Percentiles rank a stretch among this genome's conserved stretches.
phyloP scores from a whole-genome alignment of 2,329 filamentous ascomycete genomes.

The Alternaria infectoria region DNA sequence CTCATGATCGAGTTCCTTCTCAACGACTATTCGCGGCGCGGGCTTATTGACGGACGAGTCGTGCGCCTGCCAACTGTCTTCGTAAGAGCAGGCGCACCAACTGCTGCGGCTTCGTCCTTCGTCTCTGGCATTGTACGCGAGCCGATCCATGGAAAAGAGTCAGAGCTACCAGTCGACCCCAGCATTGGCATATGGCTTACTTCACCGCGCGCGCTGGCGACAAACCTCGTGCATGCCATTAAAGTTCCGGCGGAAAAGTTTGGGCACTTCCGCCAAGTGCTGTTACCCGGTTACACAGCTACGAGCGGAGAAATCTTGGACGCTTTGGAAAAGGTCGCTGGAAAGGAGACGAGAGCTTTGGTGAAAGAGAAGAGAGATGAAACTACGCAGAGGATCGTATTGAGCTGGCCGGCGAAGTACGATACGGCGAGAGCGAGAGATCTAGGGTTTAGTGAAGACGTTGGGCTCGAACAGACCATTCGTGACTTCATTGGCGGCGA shows the following conservation, averaged over 20 bases:
- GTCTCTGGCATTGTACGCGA: conserved; percentile 70
- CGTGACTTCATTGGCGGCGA: conserved; percentile 50
- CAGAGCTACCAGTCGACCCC: conserved; percentile 58
- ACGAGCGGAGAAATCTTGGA: conserved; percentile 64
- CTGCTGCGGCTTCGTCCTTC: conserved; percentile 68
- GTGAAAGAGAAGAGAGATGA: conserved; percentile 61
- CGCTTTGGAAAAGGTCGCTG: conserved; percentile 61
- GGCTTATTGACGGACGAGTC: conserved; percentile 63
- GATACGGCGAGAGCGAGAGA: conserved; percentile 62
- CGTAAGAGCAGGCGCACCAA: conserved; percentile 66
- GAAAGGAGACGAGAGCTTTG: conserved; percentile 58
- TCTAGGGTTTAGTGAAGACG: conserved; percentile 60
- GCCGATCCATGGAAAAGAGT: conserved; percentile 62
- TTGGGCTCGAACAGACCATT: conserved; percentile 55
- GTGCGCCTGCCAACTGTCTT: conserved; percentile 68
- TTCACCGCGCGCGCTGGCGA: conserved; percentile 60
- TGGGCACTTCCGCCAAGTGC: conserved; percentile 58
- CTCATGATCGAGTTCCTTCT: conserved; percentile 66
- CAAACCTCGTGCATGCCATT: conserved; percentile 61
- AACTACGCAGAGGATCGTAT: conserved; percentile 59
- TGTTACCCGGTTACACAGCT: conserved; percentile 61
- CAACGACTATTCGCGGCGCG: conserved; percentile 67
- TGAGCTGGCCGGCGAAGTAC: conserved; percentile 63
- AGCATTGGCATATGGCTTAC: conserved; percentile 65
- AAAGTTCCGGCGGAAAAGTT: conserved; percentile 59